These are phyloP conservation scores for Termitomyces sp. DNA, from an alignment of 768 basidiomycete species.

Conservation along the genomic window DNA sequence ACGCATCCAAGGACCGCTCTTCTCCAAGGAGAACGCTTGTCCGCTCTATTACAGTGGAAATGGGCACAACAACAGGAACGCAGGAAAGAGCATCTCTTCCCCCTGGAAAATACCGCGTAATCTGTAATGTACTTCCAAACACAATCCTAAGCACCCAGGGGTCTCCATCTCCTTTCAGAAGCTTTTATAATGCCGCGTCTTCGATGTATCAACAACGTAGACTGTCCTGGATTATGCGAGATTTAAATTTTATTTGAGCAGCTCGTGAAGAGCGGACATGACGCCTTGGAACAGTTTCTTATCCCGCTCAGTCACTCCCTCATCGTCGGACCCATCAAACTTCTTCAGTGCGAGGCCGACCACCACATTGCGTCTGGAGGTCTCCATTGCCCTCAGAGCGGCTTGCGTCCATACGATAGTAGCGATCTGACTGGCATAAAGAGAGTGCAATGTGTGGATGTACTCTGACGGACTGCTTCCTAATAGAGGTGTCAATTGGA, in stretches of 20 bases:
- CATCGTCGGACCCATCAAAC: conserved; percentile 18
- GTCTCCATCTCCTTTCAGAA: background rate
- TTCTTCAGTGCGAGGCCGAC: conserved; percentile 70
- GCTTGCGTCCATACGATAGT: conserved; percentile 73
- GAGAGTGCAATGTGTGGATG: conserved; percentile 64
- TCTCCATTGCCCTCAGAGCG: conserved; percentile 34
- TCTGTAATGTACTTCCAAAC: background rate
- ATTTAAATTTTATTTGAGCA: conserved; percentile 22
- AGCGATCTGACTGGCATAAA: conserved; percentile 86
- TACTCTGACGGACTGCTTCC: conserved; percentile 71
- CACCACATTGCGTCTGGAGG: conserved; percentile 55
- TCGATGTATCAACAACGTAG: background rate
- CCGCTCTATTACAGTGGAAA: conserved; percentile 63
- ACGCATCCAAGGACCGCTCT: conserved; percentile 72
- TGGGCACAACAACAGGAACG: conserved; percentile 42
- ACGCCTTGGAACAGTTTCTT: conserved; percentile 42
- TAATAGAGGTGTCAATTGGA: conserved; percentile 74
- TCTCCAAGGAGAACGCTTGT: conserved; percentile 50
- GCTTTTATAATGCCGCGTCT: background rate
- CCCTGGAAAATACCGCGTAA: conserved; percentile 31
- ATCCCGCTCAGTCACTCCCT: conserved; percentile 33
- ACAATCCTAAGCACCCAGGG: background rate
- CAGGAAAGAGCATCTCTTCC: conserved; percentile 31
- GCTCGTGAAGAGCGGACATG: conserved; percentile 42
- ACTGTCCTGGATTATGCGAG: background rate